phyloP scores from a whole-genome alignment of 192 early-diverging fungal genomes.

The Backusella australiensis region DNA sequence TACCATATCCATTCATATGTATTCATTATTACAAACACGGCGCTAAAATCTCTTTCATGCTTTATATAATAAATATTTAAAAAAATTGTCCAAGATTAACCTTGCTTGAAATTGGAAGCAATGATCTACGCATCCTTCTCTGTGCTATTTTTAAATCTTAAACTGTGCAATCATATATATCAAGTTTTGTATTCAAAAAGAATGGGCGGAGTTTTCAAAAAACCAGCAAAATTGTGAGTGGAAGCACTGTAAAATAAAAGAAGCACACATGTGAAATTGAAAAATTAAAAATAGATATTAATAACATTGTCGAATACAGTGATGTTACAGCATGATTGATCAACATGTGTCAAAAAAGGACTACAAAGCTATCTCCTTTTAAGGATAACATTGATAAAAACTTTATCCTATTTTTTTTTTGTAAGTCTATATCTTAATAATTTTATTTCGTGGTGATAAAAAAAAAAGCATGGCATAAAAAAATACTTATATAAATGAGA shows the following conservation, averaged over 20 bases:
- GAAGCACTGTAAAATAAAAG: not conserved
- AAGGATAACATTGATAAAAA: not conserved
- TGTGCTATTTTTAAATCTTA: too few species aligned
- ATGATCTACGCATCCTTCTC: too few species aligned
- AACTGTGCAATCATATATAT: too few species aligned
- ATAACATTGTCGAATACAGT: not conserved
- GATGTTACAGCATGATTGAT: not conserved
- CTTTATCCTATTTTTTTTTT: not conserved
- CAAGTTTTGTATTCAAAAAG: too few species aligned
- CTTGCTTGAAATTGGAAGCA: too few species aligned
- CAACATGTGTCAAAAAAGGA: conserved; percentile 4
- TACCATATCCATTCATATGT: conserved; percentile 9
- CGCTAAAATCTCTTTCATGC: too few species aligned
- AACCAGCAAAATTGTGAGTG: too few species aligned
- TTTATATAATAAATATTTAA: too few species aligned
- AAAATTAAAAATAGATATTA: not conserved
- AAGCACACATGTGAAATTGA: not conserved
- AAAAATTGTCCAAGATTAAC: too few species aligned
- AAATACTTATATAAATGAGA: not conserved
- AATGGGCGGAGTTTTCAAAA: too few species aligned
- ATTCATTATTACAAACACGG: not conserved
- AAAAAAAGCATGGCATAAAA: not conserved
- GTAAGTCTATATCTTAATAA: not conserved
- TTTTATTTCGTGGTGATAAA: not conserved
- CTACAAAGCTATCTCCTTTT: not conserved